phyloP scores from a whole-genome alignment of 805 yeast species.

The Ogataea methylovora region DNA sequence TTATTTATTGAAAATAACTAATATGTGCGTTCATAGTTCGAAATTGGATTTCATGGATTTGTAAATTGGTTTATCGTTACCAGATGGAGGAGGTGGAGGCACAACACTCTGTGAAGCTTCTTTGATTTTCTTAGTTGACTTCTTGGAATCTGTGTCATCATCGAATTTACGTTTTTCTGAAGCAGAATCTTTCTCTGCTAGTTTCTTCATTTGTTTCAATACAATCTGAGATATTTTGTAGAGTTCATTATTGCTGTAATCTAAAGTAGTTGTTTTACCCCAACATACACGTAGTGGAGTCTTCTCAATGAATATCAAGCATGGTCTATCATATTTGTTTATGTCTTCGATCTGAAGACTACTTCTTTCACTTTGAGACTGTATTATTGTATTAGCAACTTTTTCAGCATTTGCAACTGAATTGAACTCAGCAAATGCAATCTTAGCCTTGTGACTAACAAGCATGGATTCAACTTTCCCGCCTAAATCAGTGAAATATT shows the following conservation, averaged over 20 bases:
- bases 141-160: not conserved
- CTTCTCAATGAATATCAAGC: conserved; percentile 25
- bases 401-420: conserved; percentile 46
- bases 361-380: conserved; percentile 3
- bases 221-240: conserved; percentile 43
- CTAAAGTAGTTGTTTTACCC: conserved; percentile 40
- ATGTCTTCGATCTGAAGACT: not conserved
- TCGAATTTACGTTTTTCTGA: not conserved
- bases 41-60: conserved; percentile 6
- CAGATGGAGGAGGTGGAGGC: not conserved
- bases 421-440: conserved; percentile 56
- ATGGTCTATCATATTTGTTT: conserved; percentile 16
- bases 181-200: conserved; percentile 33
- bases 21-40: conserved; percentile 5
- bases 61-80: conserved; percentile 4
- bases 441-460: conserved; percentile 49
- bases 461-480: conserved; percentile 43
- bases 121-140: not conserved
- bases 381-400: conserved; percentile 18
- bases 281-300: conserved; percentile 47
- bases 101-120: not conserved
- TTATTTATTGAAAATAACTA: not conserved
- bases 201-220: conserved; percentile 42
- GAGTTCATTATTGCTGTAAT: conserved; percentile 35
- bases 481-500: conserved; percentile 34